phyloP scores from a whole-genome alignment of 495 filamentous ascomycete species.

The Aspergillus steynii region DNA sequence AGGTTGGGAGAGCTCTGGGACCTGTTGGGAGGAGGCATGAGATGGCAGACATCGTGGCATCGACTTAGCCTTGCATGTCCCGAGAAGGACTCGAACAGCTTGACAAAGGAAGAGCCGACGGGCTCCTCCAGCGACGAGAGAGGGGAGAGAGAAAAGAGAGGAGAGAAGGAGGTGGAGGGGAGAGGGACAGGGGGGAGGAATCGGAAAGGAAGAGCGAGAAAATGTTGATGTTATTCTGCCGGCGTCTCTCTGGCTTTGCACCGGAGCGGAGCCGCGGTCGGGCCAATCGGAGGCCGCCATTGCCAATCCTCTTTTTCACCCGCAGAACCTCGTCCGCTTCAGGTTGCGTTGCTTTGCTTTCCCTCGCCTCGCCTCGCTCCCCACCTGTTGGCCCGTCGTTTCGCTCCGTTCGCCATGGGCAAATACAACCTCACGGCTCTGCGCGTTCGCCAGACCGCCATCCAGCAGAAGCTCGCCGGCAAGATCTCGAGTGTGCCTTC shows the following conservation, averaged over 20 bases:
- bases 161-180: background rate
- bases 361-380: background rate
- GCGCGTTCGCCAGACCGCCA: conserved; percentile 67
- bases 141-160: conserved; percentile 9
- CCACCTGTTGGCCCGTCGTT: background rate
- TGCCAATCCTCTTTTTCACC: conserved; percentile 43
- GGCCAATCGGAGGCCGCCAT: conserved; percentile 44
- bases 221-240: conserved; percentile 18
- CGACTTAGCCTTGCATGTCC: conserved; percentile 43
- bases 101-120: conserved; percentile 13
- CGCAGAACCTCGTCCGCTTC: conserved; percentile 9
- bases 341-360: background rate
- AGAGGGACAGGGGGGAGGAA: conserved; percentile 1
- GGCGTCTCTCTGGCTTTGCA: conserved; percentile 33
- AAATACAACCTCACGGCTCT: conserved; percentile 72
- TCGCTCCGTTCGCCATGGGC: conserved; percentile 49
- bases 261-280: conserved; percentile 36
- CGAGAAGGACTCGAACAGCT: conserved; percentile 24
- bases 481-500: conserved; percentile 56
- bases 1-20: conserved; percentile 53
- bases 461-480: conserved; percentile 54
- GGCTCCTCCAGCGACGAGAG: conserved; percentile 16
- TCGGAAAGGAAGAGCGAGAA: conserved; percentile 9
- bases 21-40: conserved; percentile 64
- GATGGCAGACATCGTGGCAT: conserved; percentile 62